These are phyloP conservation scores for Ogataea thermomethanolica DNA, from an alignment of 805 yeast genomes.

Conservation along the genomic window DNA sequence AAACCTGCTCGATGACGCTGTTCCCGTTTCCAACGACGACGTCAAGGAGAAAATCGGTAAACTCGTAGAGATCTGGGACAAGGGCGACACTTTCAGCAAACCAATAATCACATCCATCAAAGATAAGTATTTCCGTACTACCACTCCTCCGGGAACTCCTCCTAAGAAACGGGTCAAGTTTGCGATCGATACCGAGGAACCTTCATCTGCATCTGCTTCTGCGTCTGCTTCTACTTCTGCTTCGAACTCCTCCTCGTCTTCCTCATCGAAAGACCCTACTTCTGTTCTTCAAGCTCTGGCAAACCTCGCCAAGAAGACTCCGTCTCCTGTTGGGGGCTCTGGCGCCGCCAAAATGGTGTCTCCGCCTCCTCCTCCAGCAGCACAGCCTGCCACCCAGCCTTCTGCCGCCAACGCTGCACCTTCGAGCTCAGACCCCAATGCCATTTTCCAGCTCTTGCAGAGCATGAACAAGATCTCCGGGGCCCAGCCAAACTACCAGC, in stretches of 20 bases:
- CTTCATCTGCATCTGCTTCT: slow-evolving; percentile 6
- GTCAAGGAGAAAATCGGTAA: slow-evolving; percentile 74
- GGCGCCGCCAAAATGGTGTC: slow-evolving; percentile 30
- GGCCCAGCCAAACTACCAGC: slow-evolving; percentile 22
- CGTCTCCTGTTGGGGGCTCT: slow-evolving; percentile 31
- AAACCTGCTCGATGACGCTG: slow-evolving; percentile 58
- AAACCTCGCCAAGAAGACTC: slow-evolving; percentile 50
- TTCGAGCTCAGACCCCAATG: slow-evolving; percentile 34
- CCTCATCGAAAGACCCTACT: slow-evolving; percentile 47
- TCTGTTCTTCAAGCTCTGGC: slow-evolving; percentile 70
- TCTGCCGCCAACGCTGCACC: slow-evolving; percentile 11
- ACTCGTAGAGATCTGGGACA: slow-evolving; percentile 89
- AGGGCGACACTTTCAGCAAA: slow-evolving; percentile 71
- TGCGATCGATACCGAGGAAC: slow-evolving; percentile 14
- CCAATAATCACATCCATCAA: slow-evolving; percentile 53
- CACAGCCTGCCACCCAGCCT: slow-evolving; percentile 10
- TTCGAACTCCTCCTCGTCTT: slow-evolving; percentile 21
- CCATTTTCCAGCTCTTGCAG: slow-evolving; percentile 51
- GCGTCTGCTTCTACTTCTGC: slow-evolving; percentile 14
- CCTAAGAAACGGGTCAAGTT: slow-evolving; percentile 36
- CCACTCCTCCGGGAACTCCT: slow-evolving; percentile 73
- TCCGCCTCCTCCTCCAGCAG: slow-evolving; percentile 27
- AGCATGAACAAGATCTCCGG: slow-evolving; percentile 39
- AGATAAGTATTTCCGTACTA: slow-evolving; percentile 55
- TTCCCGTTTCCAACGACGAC: slow-evolving; percentile 49